Evolutionary conservation across 2,329 filamentous ascomycete species (phyloP), one percentile per base, ranked within the genome.

Genomic region (Sporothrix inflata): DNA sequence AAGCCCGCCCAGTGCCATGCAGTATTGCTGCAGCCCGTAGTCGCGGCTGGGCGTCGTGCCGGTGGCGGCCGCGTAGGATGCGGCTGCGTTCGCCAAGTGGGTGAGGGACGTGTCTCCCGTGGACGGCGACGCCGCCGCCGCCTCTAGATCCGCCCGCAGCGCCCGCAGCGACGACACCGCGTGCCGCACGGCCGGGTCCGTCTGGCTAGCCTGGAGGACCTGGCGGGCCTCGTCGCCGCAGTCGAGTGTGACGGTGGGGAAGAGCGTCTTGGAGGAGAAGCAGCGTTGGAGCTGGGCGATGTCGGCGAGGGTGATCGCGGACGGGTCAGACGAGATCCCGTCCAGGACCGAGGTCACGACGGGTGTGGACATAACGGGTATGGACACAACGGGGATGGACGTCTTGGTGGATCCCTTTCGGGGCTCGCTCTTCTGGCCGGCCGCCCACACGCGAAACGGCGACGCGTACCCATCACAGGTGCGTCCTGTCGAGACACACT

Each of bases 11-110:
- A 85, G 76, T 49, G 83, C 83, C 74, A 81, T 79, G 73, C 78
- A 78, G 72, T 85, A 85, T 73, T 84, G 81, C 71, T 81, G 77
- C 53, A 84, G 77, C 34, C 83, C 83, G 75, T 81, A 81, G 51
- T 80, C 66, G 19, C 55, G 14, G 74, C 75, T 78, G 11, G 76
- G 65, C 5, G 72, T 78, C 71, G 53, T 77, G 79, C 75, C 79
- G 79, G 24, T 14, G 24, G 53, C 53, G 3, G 74, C 67, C 42
- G 77, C 27, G 69, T 78, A 78, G 24, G 72, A 74, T 55, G 75
- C 53, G 61, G 27, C 61, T 47, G 80, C 77, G 30, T 74, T 9
- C 1, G 21, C 8, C 14, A 55, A 30, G 9, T 14, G 51, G 2
- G 51, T 16, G 21, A 11, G n/a, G 14, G n/a, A 11, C 3, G 38